Base-by-base conservation (phyloP, 163 green algal species). In the Botryococcus braunii region DNA sequence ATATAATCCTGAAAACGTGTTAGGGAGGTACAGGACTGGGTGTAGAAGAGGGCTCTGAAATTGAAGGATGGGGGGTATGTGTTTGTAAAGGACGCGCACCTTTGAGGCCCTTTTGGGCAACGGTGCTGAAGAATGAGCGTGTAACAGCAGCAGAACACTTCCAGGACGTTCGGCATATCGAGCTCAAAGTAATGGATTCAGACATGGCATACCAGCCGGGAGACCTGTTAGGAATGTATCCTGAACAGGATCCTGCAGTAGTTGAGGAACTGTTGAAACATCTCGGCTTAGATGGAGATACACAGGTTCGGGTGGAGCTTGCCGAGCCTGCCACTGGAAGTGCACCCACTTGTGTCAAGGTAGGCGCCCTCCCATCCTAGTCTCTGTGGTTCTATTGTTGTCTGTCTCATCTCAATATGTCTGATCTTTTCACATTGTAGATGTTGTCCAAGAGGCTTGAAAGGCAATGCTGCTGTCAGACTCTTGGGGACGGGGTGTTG, bases 121-220 rank as follows among this genome's bases (percentile, higher is more conserved):
- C 63, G 0, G 56, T 94, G 66, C 23, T 77, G 25, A 43, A 35
- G 52, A 96, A 92, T 68, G 17, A 49, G 11, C 83, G 90, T 31
- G 36, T 96, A 5, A 96, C 89, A n/a, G 69, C 78, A 7, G 23
- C 70, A 2, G 73, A 78, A 25, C 90, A 95, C 81, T 94, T 91
- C 65, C 89, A 96, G 69, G 90, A 96, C 67, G 88, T 89, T 7
- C 75, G 89, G 1, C 88, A 92, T 74, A 62, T 97, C 4, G 85
- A 90, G 72, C 68, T 97, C 34, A 81, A 90, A 62, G 68, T 94
- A 6, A 36, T 40, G 32, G 52, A 46, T 31, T 76, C 69, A 36
- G 71, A 67, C 48, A 35, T 89, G 9, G 23, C 40, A 0, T 91
- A 86, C 72, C 39, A 74, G 11, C 82, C 89, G 13, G 89, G 91